Conservation (phyloP, 805 yeast species). For the Saccharomycopsis lassenensis region DNA sequence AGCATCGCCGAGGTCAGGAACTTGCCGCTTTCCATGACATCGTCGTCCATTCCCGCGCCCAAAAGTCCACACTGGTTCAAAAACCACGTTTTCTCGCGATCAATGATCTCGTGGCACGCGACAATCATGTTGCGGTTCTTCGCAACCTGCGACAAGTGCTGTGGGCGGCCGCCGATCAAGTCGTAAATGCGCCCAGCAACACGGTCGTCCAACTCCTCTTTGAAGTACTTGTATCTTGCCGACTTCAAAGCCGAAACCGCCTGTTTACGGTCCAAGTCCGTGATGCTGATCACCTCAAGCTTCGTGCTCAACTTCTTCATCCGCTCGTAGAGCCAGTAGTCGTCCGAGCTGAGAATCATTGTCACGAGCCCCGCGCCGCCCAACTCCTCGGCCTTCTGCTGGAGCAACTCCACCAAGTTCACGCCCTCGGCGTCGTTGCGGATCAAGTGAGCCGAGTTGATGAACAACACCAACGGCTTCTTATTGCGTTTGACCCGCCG, state of each 20-base stretch:
- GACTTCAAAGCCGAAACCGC: conserved; percentile 43
- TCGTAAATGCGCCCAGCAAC: conserved; percentile 47
- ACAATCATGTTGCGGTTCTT: conserved; percentile 41
- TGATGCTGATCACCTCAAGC: conserved; percentile 58
- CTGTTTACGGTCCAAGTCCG: conserved; percentile 47
- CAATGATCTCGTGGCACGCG: conserved; percentile 63
- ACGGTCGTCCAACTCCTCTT: conserved; percentile 29
- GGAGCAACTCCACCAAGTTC: conserved; percentile 60
- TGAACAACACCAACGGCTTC: conserved; percentile 55
- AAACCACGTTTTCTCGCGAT: conserved; percentile 78
- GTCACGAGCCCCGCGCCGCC: conserved; percentile 65
- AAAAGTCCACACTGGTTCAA: conserved; percentile 71
- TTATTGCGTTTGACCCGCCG: conserved; percentile 30
- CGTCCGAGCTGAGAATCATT: conserved; percentile 62
- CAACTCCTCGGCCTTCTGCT: conserved; percentile 72
- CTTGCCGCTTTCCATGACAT: conserved; percentile 77
- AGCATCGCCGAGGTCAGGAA: conserved; percentile 67
- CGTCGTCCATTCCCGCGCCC: conserved; percentile 78
- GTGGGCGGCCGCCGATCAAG: conserved; percentile 76
- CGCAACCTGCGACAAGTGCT: conserved; percentile 64
- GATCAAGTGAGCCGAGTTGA: conserved; percentile 66
- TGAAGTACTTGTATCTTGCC: conserved; percentile 36
- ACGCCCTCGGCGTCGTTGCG: conserved; percentile 66
- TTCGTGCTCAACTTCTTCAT: conserved; percentile 63
- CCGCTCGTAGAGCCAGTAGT: conserved; percentile 79